Evolutionary conservation across 768 basidiomycete genomes (phyloP).

Genomic region (Phylloporus sp.): DNA sequence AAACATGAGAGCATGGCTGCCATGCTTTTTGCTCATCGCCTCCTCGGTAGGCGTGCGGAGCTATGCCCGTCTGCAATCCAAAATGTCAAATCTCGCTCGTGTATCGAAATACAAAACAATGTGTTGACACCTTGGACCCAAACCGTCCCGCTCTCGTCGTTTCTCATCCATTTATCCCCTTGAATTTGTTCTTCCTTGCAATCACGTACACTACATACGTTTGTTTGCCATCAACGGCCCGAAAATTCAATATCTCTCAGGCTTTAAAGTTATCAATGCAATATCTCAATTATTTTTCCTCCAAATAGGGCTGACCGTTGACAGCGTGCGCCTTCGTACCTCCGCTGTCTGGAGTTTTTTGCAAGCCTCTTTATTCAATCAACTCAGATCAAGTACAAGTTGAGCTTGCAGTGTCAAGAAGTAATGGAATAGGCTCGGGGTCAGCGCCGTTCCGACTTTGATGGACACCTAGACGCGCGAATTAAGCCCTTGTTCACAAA

Average conservation of each 20-base stretch:
- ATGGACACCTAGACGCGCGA: not conserved
- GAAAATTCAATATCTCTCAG: conserved; percentile 21
- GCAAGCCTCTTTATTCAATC: conserved; percentile 4
- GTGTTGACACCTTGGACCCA: not conserved
- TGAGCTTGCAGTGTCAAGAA: conserved; percentile 16
- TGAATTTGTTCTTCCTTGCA: conserved; percentile 13
- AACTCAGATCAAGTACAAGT: conserved; percentile 2
- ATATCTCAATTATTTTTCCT: conserved; percentile 9
- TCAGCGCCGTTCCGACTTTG: conserved; percentile 4
- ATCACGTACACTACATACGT: conserved; percentile 27
- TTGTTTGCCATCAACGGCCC: conserved; percentile 12
- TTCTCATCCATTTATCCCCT: conserved; percentile 25
- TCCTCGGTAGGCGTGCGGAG: conserved; percentile 5
- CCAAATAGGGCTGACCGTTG: conserved; percentile 8
- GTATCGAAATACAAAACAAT: conserved; percentile 7
- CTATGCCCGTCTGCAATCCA: conserved; percentile 12
- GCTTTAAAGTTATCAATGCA: conserved; percentile 19
- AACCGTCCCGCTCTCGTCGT: not conserved
- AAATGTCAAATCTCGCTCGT: conserved; percentile 15
- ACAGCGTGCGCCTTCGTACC: conserved; percentile 25
- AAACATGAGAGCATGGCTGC: conserved; percentile 5
- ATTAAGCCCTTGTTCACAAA: not conserved
- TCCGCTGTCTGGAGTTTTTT: conserved; percentile 15
- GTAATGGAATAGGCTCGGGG: conserved; percentile 8
- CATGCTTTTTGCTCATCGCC: conserved; percentile 19